phyloP scores from a whole-genome alignment of 23 red algal genomes.

The Gracilariopsis chorda region DNA sequence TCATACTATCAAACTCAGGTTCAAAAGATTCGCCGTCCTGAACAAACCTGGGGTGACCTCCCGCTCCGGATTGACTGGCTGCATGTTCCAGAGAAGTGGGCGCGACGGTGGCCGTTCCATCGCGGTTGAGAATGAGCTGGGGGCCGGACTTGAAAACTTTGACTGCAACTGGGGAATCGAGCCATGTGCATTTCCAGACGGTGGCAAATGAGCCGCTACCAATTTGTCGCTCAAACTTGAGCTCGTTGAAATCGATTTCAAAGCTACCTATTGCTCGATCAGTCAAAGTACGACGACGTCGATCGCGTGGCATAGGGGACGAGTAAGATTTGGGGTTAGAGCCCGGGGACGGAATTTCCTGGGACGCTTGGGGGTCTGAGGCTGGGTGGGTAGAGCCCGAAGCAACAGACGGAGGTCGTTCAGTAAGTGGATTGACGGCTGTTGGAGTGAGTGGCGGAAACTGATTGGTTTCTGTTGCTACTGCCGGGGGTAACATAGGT shows the following conservation, averaged over 20 bases:
- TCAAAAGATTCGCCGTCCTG: slow-evolving; percentile 59
- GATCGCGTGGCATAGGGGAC: background rate
- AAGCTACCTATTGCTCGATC: slow-evolving; percentile 53
- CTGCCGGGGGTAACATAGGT: slow-evolving; percentile 28
- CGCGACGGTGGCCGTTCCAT: background rate
- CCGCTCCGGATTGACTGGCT: background rate
- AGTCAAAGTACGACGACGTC: slow-evolving; percentile 33
- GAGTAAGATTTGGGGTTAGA: background rate
- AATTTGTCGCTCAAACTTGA: slow-evolving; percentile 49
- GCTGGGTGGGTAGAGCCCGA: background rate
- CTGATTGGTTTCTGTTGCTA: background rate
- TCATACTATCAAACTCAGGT: slow-evolving; percentile 56
- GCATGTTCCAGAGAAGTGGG: background rate
- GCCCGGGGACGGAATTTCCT: background rate
- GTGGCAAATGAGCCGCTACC: slow-evolving; percentile 88
- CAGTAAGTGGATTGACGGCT: background rate
- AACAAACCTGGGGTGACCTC: background rate
- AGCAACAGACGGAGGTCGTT: background rate
- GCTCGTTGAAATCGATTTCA: slow-evolving; percentile 52
- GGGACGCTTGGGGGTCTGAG: background rate
- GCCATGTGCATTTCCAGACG: slow-evolving; percentile 96
- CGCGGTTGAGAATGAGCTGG: slow-evolving; percentile 23
- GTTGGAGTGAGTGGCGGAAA: background rate
- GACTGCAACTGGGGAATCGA: slow-evolving; percentile 96
- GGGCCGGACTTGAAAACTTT: slow-evolving; percentile 83